Base-by-base conservation (phyloP, 2,329 filamentous ascomycete genomes). In the Diaporthe australafricana region DNA sequence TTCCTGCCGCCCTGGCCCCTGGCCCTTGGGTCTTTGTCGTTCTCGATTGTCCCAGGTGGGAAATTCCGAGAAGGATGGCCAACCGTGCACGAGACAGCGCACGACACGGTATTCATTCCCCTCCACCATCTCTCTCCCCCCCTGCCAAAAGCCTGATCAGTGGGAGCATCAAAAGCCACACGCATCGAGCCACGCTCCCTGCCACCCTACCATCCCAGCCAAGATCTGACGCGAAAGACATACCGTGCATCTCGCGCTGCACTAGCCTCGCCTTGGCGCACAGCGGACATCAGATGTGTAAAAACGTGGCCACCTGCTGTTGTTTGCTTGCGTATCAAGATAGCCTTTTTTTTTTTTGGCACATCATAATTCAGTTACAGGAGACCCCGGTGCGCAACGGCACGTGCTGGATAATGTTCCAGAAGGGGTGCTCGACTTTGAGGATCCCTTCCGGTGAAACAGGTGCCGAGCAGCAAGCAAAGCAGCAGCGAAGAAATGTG, bases 181-280 rank as follows among this genome's bases (percentile, higher is more conserved):
- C 42, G n/a, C n/a, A 69, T 69, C 66, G 53, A 57, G 42, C 60
- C 47, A 48, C 30, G 30, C 14, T 20, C 60, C 60, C 60, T 35
- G 42, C 8, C 60, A 50, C n/a, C 14, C 30, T 35, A 12, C 40
- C 40, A 25, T 7, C 60, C 45, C 45, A 65, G 30, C 42, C 60
- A 65, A 25, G 60, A 65, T 38, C 60, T 27, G 60, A 27, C 48
- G 60, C 42, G n/a, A 22, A 22, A 25, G 27, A 25, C 20, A 35
- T 22, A 48, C 42, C 52, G 17, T 48, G 40, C 52, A 48, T 48
- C 52, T 57, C 38, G 25, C 52, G 16, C 42, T 63, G 48, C 42
- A 50, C 30, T 50, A 50, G 60, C 30, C 17, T 35, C 60, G 60
- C 45, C 42, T 65, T 65, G 60, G 45, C 60, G 38, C n/a, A 22